Evolutionary conservation across 768 basidiomycete genomes (phyloP).

Genomic region (Tylopilus vinaceipallidus): DNA sequence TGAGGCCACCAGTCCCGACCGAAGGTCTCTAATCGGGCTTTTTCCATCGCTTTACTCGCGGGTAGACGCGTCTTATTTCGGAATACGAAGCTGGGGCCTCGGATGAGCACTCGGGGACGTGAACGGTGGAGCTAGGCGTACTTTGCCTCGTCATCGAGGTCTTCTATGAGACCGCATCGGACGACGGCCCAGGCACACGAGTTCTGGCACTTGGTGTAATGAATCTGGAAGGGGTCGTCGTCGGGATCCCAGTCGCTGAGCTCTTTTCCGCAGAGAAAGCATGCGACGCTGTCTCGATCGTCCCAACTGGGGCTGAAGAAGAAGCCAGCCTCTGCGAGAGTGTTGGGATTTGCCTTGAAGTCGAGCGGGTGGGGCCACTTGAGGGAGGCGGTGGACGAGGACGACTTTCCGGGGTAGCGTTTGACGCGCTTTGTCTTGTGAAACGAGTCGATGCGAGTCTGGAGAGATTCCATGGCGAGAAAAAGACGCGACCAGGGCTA

Average conservation of each 20-base stretch:
- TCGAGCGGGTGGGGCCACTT: conserved; percentile 77
- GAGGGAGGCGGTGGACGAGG: conserved; percentile 42
- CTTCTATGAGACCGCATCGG: conserved; percentile 64
- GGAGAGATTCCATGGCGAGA: conserved; percentile 48
- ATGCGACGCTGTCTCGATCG: conserved; percentile 73
- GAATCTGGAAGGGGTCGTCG: conserved; percentile 86
- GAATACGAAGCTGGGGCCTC: conserved; percentile 51
- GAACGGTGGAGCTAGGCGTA: conserved; percentile 32
- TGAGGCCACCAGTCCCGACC: conserved; percentile 77
- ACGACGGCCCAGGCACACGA: conserved; percentile 82
- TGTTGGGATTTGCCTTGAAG: conserved; percentile 67
- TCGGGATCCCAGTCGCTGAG: conserved; percentile 81
- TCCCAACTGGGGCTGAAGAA: conserved; percentile 71
- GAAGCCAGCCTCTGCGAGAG: conserved; percentile 88
- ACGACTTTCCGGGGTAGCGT: conserved; percentile 45
- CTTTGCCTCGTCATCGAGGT: conserved; percentile 58
- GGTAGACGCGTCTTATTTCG: conserved; percentile 63
- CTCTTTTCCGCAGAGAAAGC: conserved; percentile 81
- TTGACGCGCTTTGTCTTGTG: conserved; percentile 58
- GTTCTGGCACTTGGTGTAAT: conserved; percentile 63
- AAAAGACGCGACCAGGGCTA: neutral
- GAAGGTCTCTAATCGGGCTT: conserved; percentile 70
- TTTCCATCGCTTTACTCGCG: conserved; percentile 64
- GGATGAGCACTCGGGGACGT: neutral
- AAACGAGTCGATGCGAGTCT: conserved; percentile 69